Evolutionary conservation across 805 yeast genomes (phyloP).

Genomic region (Spencermartinsiella europaea): DNA sequence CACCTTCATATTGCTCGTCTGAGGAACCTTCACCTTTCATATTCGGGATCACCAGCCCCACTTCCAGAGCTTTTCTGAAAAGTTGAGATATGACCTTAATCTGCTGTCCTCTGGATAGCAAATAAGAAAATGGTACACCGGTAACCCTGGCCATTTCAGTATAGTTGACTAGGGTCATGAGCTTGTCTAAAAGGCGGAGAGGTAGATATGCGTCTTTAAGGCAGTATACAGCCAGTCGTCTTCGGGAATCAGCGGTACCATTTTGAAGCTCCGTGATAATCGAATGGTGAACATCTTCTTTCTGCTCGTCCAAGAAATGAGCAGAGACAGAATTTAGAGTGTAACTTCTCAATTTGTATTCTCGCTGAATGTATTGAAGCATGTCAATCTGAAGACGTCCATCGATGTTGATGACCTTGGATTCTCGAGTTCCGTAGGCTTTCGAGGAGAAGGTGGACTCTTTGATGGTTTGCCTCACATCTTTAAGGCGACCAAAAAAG

Average conservation of each 20-base stretch:
- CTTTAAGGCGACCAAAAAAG: slow-evolving; percentile 71
- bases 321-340: slow-evolving; percentile 95
- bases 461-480: slow-evolving; percentile 68
- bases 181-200: slow-evolving; percentile 75
- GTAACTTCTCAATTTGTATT: slow-evolving; percentile 88
- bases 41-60: slow-evolving; percentile 86
- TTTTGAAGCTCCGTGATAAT: slow-evolving; percentile 92
- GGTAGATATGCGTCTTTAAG: slow-evolving; percentile 94
- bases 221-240: slow-evolving; percentile 95
- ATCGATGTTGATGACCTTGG: slow-evolving; percentile 85
- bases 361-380: slow-evolving; percentile 89
- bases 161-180: slow-evolving; percentile 94
- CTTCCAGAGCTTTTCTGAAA: slow-evolving; percentile 84
- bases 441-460: slow-evolving; percentile 85
- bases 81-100: slow-evolving; percentile 94
- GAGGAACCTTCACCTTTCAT: slow-evolving; percentile 70
- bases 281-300: slow-evolving; percentile 97
- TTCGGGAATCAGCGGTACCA: slow-evolving; percentile 85
- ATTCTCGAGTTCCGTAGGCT: slow-evolving; percentile 95
- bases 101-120: slow-evolving; percentile 92
- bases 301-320: slow-evolving; percentile 88
- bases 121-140: slow-evolving; percentile 92
- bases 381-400: slow-evolving; percentile 95
- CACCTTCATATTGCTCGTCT: slow-evolving; percentile 97
- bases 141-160: slow-evolving; percentile 99